Conservation (phyloP, 1,139 yeast genomes). For the Pichia norvegensis region DNA sequence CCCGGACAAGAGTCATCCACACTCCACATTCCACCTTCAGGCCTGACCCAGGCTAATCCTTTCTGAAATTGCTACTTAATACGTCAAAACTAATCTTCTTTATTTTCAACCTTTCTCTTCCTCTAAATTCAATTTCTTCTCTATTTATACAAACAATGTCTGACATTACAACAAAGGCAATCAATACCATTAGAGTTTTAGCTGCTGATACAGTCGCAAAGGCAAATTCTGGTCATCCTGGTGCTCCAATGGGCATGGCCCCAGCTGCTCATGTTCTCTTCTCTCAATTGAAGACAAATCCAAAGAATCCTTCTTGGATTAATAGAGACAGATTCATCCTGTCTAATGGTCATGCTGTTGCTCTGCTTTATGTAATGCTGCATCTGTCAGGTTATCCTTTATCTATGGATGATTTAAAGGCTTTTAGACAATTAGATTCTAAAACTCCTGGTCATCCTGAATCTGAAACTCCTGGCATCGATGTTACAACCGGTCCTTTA, state of each 20-base stretch:
- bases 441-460: conserved; percentile 99
- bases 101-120: background rate
- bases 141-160: no score
- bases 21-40: background rate
- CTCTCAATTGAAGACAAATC: conserved; percentile 74
- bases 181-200: conserved; percentile 84
- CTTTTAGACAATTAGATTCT: conserved; percentile 85
- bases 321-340: conserved; percentile 93
- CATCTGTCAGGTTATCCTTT: conserved; percentile 81
- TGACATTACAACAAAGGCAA: conserved; percentile 42
- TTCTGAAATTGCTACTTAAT: no score
- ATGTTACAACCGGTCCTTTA: conserved; percentile 97
- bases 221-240: conserved; percentile 98
- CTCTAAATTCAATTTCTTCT: no score
- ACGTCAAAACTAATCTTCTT: background rate
- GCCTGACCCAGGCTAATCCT: background rate
- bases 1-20: background rate
- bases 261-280: conserved; percentile 75
- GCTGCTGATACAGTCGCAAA: conserved; percentile 81
- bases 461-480: conserved; percentile 78
- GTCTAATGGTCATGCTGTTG: conserved; percentile 97
- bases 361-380: conserved; percentile 77
- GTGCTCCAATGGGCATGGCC: conserved; percentile 98
- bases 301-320: conserved; percentile 85
- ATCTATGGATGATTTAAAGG: conserved; percentile 78